These are phyloP conservation scores for Beta corolliflora DNA, from an alignment of 179 eudicot species.

Conservation along the genomic window DNA sequence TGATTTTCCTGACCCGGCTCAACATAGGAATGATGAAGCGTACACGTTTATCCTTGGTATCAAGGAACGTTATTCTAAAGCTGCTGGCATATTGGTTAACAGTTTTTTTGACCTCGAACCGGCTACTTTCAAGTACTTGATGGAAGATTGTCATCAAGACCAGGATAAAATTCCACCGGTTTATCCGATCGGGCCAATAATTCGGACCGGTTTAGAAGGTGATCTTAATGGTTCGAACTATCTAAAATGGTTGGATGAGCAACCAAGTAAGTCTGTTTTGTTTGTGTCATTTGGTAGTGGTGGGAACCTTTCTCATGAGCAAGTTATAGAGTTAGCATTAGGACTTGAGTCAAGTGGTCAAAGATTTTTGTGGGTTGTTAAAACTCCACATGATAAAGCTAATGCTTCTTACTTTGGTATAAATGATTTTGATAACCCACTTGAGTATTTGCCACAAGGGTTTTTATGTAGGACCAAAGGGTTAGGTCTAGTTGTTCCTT, in stretches of 20 bases:
- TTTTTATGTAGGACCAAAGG: conserved; percentile 36
- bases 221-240: conserved; percentile 9
- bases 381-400: conserved; percentile 32
- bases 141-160: neutral
- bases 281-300: conserved; percentile 43
- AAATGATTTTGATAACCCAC: conserved; percentile 24
- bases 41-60: conserved; percentile 12
- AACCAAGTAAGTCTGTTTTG: conserved; percentile 37
- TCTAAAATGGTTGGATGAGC: conserved; percentile 40
- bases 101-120: conserved; percentile 43
- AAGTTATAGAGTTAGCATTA: conserved; percentile 33
- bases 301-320: conserved; percentile 37
- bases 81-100: conserved; percentile 42
- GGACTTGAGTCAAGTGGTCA: conserved; percentile 41
- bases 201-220: conserved; percentile 15
- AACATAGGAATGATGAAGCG: neutral
- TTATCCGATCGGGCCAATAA: conserved; percentile 42
- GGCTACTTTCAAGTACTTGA: conserved; percentile 26
- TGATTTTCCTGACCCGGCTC: conserved; percentile 23
- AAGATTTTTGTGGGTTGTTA: conserved; percentile 41
- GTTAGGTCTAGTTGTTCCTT: conserved; percentile 34
- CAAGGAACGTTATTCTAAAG: neutral
- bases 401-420: conserved; percentile 18
- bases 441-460: conserved; percentile 38
- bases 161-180: conserved; percentile 23